Evolutionary conservation across 192 early-diverging fungal genomes (phyloP).

Genomic region (Phycomyces blakesleeanus): DNA sequence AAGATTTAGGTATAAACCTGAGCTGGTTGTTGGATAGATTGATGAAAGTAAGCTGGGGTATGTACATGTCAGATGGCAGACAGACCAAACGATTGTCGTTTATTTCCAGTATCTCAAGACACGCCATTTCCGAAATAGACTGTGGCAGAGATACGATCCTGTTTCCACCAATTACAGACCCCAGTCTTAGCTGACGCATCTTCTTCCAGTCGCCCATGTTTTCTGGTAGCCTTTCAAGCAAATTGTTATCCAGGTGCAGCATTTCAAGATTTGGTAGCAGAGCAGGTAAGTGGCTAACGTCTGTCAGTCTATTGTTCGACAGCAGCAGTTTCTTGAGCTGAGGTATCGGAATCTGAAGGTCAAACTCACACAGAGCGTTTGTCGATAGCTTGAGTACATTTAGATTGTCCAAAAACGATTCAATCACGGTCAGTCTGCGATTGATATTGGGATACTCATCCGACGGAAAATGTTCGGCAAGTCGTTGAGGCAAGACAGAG

Average conservation of each 20-base stretch:
- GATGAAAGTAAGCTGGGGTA: conserved; percentile 26
- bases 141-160: conserved; percentile 35
- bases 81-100: conserved; percentile 43
- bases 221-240: conserved; percentile 35
- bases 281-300: conserved; percentile 24
- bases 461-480: no score
- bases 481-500: no score
- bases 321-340: no score
- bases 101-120: conserved; percentile 45
- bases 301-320: no score
- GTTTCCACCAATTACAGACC: conserved; percentile 52
- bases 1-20: conserved; percentile 47
- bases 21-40: conserved; percentile 46
- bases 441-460: no score
- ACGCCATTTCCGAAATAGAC: conserved; percentile 37
- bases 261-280: conserved; percentile 37
- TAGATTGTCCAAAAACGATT: no score
- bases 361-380: no score
- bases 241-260: conserved; percentile 39
- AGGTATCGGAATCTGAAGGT: no score
- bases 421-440: no score
- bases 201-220: conserved; percentile 34
- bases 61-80: conserved; percentile 30
- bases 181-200: conserved; percentile 41
- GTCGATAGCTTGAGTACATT: no score